Percentiles rank a stretch among this genome's conserved stretches.
Evolutionary conservation across 225 moss, liverwort and hornwort species (phyloP).

Genomic region (Lunularia cruciata): DNA sequence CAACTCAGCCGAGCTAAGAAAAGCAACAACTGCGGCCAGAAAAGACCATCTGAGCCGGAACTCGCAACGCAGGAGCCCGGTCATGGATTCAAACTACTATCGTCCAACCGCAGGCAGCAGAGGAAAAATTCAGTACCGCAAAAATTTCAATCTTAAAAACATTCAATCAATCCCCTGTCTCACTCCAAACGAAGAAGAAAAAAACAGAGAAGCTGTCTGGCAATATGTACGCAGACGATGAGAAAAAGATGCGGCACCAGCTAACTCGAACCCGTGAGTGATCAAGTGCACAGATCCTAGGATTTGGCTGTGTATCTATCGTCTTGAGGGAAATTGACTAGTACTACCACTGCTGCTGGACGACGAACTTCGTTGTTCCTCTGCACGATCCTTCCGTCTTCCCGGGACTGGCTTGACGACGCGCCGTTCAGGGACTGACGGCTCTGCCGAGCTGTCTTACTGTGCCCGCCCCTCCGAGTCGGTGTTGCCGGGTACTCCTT

Average conservation of each 20-base stretch:
- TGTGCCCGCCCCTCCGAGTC: too few relatives aligned
- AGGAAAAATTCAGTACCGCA: slow-evolving; percentile 1
- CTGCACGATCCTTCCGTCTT: too few relatives aligned
- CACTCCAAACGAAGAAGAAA: neutral
- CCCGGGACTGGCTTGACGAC: too few relatives aligned
- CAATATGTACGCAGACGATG: neutral
- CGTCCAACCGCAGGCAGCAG: slow-evolving; percentile 1
- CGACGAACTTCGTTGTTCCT: too few relatives aligned
- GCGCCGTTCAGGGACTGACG: too few relatives aligned
- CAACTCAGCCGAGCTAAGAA: slow-evolving; percentile 11
- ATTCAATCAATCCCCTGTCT: neutral
- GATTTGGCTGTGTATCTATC: neutral
- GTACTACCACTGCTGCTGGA: too few relatives aligned
- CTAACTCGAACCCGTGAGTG: neutral
- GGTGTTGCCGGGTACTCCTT: too few relatives aligned
- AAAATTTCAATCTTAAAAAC: neutral
- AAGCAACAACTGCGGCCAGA: slow-evolving; percentile 8
- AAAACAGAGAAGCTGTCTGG: neutral
- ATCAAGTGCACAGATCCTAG: neutral
- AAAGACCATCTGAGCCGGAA: neutral
- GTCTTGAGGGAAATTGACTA: too few relatives aligned
- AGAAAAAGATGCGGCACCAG: neutral
- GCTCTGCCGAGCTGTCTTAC: too few relatives aligned
- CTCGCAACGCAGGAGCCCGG: neutral
- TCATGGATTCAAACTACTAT: neutral